phyloP scores from a whole-genome alignment of 2,329 filamentous ascomycete genomes.

The Apiospora arundinis region DNA sequence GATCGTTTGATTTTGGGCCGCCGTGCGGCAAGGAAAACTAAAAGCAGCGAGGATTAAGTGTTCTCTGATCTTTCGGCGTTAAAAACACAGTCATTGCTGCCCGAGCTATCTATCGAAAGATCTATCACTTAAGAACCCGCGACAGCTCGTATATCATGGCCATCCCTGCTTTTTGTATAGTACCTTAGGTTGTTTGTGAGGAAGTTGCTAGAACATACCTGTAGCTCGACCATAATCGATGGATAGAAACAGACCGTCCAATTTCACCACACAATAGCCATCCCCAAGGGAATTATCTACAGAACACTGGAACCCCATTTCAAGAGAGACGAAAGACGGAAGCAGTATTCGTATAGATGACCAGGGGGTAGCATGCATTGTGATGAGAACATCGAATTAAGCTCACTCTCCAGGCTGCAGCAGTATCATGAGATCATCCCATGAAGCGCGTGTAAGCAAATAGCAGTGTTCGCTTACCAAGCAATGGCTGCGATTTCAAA shows the following conservation, averaged over 20 bases:
- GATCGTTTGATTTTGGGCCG: neutral
- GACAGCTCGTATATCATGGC: neutral
- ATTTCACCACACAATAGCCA: too few species aligned
- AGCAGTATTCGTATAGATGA: neutral
- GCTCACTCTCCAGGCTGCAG: constrained; percentile 1
- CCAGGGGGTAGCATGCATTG: neutral
- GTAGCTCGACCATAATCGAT: neutral
- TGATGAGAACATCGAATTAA: constrained; percentile 1
- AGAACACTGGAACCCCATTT: neutral
- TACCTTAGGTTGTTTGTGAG: neutral
- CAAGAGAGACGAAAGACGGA: neutral
- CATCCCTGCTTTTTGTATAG: too few species aligned
- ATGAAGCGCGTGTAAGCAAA: neutral
- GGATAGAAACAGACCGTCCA: neutral
- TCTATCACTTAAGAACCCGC: neutral
- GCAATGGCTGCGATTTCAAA: neutral
- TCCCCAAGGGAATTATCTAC: too few species aligned
- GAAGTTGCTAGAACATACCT: neutral
- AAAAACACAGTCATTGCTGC: neutral
- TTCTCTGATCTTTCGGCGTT: neutral
- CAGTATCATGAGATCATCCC: constrained; percentile 13
- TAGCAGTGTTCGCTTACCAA: neutral
- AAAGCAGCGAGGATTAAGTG: constrained; percentile 3
- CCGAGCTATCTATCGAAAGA: neutral
- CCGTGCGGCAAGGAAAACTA: neutral